Evolutionary conservation across 176 grass and related monocot genomes (phyloP).

Genomic region (Olyra latifolia): DNA sequence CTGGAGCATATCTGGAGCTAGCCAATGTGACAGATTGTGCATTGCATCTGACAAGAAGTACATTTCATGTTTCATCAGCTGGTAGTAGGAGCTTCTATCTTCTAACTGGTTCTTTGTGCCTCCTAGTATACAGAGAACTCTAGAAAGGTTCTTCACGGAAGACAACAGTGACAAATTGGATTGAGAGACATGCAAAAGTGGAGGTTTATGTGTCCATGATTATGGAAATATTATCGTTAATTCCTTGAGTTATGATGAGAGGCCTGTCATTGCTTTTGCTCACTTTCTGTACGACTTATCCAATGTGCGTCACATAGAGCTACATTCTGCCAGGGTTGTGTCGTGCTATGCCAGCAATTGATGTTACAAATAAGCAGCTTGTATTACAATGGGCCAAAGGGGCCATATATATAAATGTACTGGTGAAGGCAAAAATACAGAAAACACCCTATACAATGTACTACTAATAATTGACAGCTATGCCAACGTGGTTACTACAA

Average conservation of each 20-base stretch:
- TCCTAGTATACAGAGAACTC: slow-evolving; percentile 24
- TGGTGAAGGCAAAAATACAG: too few relatives aligned
- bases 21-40: slow-evolving; percentile 33
- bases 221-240: slow-evolving; percentile 31
- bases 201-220: slow-evolving; percentile 31
- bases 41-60: slow-evolving; percentile 34
- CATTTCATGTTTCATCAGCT: slow-evolving; percentile 56
- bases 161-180: slow-evolving; percentile 37
- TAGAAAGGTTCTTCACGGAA: not conserved
- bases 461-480: slow-evolving; percentile 64
- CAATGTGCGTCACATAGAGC: not conserved
- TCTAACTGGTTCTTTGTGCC: slow-evolving; percentile 43
- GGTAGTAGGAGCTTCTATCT: slow-evolving; percentile 54
- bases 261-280: slow-evolving; percentile 41
- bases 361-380: too few relatives aligned
- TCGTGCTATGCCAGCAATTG: slow-evolving; percentile 10
- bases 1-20: slow-evolving; percentile 41
- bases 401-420: too few relatives aligned
- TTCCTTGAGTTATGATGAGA: slow-evolving; percentile 20
- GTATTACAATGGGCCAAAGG: too few relatives aligned
- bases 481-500: slow-evolving; percentile 6
- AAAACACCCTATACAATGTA: too few relatives aligned
- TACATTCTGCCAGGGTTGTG: slow-evolving; percentile 2
- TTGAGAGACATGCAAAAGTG: slow-evolving; percentile 38
- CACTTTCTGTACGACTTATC: slow-evolving; percentile 65